Conservation (phyloP, 1,284 basidiomycete species). For the Ustanciosporium gigantosporum region DNA sequence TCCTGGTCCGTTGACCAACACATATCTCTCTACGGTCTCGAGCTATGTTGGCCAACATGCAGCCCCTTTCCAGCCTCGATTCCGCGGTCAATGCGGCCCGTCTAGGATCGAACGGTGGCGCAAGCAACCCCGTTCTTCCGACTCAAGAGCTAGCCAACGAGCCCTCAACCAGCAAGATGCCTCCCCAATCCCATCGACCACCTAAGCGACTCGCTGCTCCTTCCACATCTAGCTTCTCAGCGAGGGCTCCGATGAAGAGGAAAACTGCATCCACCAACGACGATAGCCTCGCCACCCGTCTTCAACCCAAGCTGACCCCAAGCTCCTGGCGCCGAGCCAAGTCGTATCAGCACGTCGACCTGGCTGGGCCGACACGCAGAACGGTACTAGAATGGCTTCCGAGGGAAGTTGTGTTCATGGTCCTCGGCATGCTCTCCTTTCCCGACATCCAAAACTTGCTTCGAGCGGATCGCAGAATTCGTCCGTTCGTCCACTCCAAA, state of each 20-base stretch:
- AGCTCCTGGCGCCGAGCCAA: conserved; percentile 29
- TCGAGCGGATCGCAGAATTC: conserved; percentile 38
- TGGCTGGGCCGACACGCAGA: conserved; percentile 25
- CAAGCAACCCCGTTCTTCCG: no score
- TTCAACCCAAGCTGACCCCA: conserved; percentile 30
- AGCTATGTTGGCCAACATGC: no score
- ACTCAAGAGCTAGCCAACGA: background rate
- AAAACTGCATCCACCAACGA: conserved; percentile 22
- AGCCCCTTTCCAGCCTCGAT: conserved; percentile 4
- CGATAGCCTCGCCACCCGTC: conserved; percentile 17
- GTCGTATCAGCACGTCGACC: conserved; percentile 31
- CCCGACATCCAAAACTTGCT: conserved; percentile 33
- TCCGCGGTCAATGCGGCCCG: background rate
- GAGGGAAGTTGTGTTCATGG: conserved; percentile 41
- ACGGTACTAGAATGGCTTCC: conserved; percentile 53
- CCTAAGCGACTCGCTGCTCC: conserved; percentile 22
- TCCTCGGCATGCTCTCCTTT: conserved; percentile 38
- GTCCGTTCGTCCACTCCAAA: conserved; percentile 37
- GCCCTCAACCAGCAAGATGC: background rate
- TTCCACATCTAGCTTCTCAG: conserved; percentile 6
- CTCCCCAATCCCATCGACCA: conserved; percentile 3
- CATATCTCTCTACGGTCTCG: no score
- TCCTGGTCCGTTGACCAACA: no score
- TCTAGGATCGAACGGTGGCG: background rate
- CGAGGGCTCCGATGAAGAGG: conserved; percentile 1